Evolutionary conservation across 2,329 filamentous ascomycete species (phyloP).

Genomic region (Biscogniauxia sp.): DNA sequence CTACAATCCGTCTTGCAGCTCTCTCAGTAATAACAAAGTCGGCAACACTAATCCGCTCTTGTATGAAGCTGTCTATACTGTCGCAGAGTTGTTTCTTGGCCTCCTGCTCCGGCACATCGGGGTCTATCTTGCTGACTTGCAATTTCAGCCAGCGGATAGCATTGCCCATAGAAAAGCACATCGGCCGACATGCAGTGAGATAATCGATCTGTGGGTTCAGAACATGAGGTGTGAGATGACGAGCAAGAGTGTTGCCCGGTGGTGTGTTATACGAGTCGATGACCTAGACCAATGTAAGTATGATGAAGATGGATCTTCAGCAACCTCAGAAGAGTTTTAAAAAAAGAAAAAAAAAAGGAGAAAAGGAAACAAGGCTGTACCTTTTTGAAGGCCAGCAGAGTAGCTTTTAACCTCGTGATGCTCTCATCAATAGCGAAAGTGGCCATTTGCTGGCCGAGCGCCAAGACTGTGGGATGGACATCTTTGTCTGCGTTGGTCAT

Average conservation of each 20-base stretch:
- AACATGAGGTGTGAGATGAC: constrained; percentile 87
- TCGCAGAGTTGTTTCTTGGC: constrained; percentile 78
- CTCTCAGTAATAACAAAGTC: constrained; percentile 80
- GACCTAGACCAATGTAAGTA: constrained; percentile 53
- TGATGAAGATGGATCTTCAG: neutral
- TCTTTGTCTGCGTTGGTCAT: constrained; percentile 64
- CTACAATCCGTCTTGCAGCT: constrained; percentile 70
- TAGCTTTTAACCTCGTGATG: constrained; percentile 82
- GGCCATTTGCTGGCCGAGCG: constrained; percentile 85
- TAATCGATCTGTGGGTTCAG: constrained; percentile 96
- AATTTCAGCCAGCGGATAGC: constrained; percentile 94
- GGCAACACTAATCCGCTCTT: constrained; percentile 83
- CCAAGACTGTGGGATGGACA: constrained; percentile 83
- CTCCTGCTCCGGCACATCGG: constrained; percentile 75
- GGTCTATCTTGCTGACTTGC: constrained; percentile 85
- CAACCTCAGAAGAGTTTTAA: too few species aligned
- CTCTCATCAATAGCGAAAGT: constrained; percentile 87
- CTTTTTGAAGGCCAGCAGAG: constrained; percentile 84
- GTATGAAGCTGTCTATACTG: constrained; percentile 85
- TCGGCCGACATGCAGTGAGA: constrained; percentile 86
- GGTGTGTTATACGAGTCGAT: constrained; percentile 93
- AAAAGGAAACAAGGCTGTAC: too few species aligned
- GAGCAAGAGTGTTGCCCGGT: constrained; percentile 75
- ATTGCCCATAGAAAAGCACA: constrained; percentile 96
- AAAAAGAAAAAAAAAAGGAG: too few species aligned